These are phyloP conservation scores for Jasminum sambac DNA, from an alignment of 257 asterid genomes.

Conservation along the genomic window DNA sequence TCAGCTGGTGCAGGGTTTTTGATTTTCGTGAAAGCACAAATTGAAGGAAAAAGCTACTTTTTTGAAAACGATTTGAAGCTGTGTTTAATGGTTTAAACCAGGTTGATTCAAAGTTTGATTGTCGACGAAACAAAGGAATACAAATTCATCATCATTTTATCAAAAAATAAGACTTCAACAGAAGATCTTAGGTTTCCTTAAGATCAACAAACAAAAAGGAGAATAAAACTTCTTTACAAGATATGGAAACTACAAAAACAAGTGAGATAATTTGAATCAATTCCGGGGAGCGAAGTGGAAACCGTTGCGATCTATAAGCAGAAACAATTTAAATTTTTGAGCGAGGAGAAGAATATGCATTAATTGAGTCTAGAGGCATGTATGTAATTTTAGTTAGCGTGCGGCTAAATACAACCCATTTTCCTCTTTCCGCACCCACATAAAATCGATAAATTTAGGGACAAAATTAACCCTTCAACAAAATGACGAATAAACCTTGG, in stretches of 20 bases:
- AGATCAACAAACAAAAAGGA: neutral
- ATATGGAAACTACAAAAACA: conserved; percentile 12
- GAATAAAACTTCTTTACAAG: neutral
- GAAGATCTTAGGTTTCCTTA: neutral
- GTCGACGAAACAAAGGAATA: neutral
- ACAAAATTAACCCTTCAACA: too few relatives aligned
- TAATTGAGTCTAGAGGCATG: conserved; percentile 7
- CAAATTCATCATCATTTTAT: conserved; percentile 2
- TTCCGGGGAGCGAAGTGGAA: conserved; percentile 23
- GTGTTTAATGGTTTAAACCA: conserved; percentile 5
- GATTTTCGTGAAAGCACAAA: conserved; percentile 6
- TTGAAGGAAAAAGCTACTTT: conserved; percentile 15
- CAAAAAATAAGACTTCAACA: neutral
- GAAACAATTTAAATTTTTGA: conserved; percentile 31
- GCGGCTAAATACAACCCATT: too few relatives aligned
- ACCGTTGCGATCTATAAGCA: conserved; percentile 52
- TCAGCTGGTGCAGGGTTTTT: neutral
- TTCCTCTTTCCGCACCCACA: too few relatives aligned
- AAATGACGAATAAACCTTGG: too few relatives aligned
- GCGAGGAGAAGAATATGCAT: conserved; percentile 12
- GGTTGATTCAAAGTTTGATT: neutral
- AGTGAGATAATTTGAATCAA: conserved; percentile 29
- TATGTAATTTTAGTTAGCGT: too few relatives aligned
- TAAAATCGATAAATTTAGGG: too few relatives aligned
- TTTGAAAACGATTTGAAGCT: conserved; percentile 17